These are phyloP conservation scores for Fragaria vesca DNA, from an alignment of 306 rosid species.

Conservation along the genomic window DNA sequence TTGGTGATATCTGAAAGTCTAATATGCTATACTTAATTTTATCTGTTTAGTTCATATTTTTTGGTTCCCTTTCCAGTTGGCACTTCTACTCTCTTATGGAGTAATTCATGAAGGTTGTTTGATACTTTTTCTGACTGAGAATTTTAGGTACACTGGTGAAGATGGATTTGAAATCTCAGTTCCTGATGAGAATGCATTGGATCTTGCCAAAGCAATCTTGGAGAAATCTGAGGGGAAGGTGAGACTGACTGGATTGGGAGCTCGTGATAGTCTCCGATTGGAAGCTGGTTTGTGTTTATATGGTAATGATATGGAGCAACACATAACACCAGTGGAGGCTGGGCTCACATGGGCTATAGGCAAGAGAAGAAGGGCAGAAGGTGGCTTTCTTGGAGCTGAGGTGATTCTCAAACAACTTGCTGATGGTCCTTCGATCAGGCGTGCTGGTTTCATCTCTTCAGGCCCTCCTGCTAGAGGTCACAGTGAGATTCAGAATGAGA, in stretches of 20 bases:
- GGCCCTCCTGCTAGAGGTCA: constrained; percentile 98
- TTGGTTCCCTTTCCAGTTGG: background rate
- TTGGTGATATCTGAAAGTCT: background rate
- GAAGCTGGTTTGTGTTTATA: constrained; percentile 96
- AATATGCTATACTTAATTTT: background rate
- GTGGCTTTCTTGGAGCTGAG: constrained; percentile 92
- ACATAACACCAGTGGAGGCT: constrained; percentile 87
- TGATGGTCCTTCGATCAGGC: constrained; percentile 79
- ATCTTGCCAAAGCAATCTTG: constrained; percentile 90
- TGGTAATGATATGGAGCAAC: constrained; percentile 95
- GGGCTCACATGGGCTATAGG: constrained; percentile 98
- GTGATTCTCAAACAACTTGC: constrained; percentile 80
- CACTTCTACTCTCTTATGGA: constrained; percentile 8
- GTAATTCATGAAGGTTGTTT: background rate
- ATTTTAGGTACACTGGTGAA: constrained; percentile 92
- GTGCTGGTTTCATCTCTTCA: constrained; percentile 82
- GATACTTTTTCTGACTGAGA: constrained; percentile 17
- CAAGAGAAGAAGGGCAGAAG: constrained; percentile 94
- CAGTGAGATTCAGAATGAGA: constrained; percentile 85
- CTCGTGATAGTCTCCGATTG: constrained; percentile 89
- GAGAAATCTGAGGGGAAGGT: constrained; percentile 92
- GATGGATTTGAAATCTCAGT: constrained; percentile 99
- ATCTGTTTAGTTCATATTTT: background rate
- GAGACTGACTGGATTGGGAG: constrained; percentile 93
- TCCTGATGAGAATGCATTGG: constrained; percentile 79